Conservation (phyloP, 2,329 filamentous ascomycete species). For the Botryotinia globosa region DNA sequence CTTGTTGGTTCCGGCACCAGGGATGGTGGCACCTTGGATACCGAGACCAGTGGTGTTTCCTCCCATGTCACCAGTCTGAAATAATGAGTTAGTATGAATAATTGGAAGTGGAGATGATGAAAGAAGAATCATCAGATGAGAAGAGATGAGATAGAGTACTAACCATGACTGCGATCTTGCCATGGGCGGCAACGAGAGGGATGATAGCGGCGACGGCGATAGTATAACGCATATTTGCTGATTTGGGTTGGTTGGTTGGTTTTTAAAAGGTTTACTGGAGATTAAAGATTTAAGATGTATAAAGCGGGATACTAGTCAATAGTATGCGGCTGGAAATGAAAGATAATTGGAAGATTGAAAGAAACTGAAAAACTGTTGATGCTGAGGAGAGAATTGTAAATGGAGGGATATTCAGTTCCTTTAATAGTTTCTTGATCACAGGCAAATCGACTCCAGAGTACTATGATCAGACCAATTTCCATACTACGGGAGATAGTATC, state of each 20-base stretch:
- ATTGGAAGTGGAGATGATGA: background rate
- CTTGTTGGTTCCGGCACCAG: slow-evolving; percentile 43
- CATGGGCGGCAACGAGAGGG: slow-evolving; percentile 58
- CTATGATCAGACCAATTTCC: slow-evolving; percentile 5
- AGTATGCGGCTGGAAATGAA: slow-evolving; percentile 30
- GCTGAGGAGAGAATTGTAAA: slow-evolving; percentile 31
- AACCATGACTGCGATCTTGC: slow-evolving; percentile 49
- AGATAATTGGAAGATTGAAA: slow-evolving; percentile 24
- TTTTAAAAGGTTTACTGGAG: slow-evolving; percentile 14
- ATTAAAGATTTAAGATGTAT: slow-evolving; percentile 30
- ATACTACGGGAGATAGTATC: background rate
- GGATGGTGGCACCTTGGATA: slow-evolving; percentile 44
- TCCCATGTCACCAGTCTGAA: slow-evolving; percentile 40
- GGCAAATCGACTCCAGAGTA: background rate
- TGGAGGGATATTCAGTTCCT: slow-evolving; percentile 28
- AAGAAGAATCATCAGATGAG: background rate
- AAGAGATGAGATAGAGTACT: slow-evolving; percentile 12
- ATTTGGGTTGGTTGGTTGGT: slow-evolving; percentile 23
- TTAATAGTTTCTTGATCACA: slow-evolving; percentile 30
- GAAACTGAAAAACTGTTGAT: slow-evolving; percentile 31
- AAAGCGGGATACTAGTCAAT: slow-evolving; percentile 35
- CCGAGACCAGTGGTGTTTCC: slow-evolving; percentile 46
- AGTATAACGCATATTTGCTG: slow-evolving; percentile 33
- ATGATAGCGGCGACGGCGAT: slow-evolving; percentile 46
- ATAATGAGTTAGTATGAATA: slow-evolving; percentile 15